Percentiles rank a stretch among this genome's conserved stretches.
These are phyloP conservation scores for Cyclotella atomus DNA, from an alignment of 108 stramenopile species.

Conservation along the genomic window DNA sequence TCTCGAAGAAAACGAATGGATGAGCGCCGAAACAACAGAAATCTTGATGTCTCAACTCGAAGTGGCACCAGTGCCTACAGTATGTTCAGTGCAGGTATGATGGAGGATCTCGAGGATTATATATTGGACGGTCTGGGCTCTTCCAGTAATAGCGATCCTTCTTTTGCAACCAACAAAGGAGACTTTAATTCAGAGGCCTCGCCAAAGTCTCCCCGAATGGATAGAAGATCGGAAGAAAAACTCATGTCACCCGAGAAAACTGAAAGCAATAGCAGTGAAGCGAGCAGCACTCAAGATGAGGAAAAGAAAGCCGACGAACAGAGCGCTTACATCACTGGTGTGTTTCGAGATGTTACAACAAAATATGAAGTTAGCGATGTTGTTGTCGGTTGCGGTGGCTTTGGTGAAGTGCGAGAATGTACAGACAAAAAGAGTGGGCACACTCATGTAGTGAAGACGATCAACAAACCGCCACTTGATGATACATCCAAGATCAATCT, in stretches of 20 bases:
- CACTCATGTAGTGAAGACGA: conserved; percentile 35
- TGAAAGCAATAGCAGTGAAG: background rate
- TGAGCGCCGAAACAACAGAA: background rate
- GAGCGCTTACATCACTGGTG: conserved; percentile 38
- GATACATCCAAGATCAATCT: conserved; percentile 38
- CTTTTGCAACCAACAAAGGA: background rate
- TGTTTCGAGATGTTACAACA: conserved; percentile 26
- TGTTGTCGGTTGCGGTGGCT: conserved; percentile 40
- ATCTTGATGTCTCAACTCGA: background rate
- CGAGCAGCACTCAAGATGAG: background rate
- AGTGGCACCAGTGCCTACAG: conserved; percentile 21
- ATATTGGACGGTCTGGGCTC: background rate
- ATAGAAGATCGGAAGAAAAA: background rate
- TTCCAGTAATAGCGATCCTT: background rate
- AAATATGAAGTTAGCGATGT: conserved; percentile 41
- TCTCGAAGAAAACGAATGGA: conserved; percentile 26
- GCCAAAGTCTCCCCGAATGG: conserved; percentile 20
- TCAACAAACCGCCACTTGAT: conserved; percentile 23
- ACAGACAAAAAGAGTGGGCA: conserved; percentile 25
- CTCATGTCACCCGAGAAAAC: background rate
- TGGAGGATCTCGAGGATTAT: conserved; percentile 27
- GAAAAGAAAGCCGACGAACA: conserved; percentile 23
- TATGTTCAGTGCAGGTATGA: conserved; percentile 36
- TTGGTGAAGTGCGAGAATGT: conserved; percentile 43
- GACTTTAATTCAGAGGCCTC: background rate